Base-by-base conservation (phyloP, 192 early-diverging fungal genomes). In the Coemansia interrupta region DNA sequence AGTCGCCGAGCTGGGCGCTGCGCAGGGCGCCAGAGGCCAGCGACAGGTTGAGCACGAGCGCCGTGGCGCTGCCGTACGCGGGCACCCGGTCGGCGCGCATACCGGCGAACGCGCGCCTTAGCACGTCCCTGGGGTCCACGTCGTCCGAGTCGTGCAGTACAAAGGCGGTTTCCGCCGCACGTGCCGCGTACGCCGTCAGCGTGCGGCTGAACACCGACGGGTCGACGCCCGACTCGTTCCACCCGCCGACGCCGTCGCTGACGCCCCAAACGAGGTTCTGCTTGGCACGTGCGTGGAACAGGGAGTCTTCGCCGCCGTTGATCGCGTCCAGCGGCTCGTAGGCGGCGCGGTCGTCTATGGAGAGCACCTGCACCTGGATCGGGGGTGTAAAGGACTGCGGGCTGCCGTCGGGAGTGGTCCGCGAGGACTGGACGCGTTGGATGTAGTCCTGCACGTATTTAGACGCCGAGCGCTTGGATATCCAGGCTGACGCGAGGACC, bases 201-300 rank as follows among this genome's bases (percentile, higher is more conserved):
- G 76, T 66, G 22, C 76, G 65, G 19, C 70, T 73, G 51, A 79
- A 79, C 23, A 79, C 43, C 10, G 76, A 79, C 7, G 78, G 78
- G 19, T 80, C 78, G 3, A 80, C 57, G 3, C 78, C 78, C 0
- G 68, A 68, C 40, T 74, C 72, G 58, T 72, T 70, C 78, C 78
- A 80, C 18, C 78, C 78, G 11, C 78, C 78, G 45, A 80, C 78
- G 3, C 78, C 78, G 32, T 80, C 78, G 2, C 68, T 53, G 11
- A 80, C 78, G n/a, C 68, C 78, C 19, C 52, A 73, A 2, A 70
- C 58, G 4, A 80, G 54, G 67, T 74, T 80, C 54, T 70, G 68
- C 49, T 74, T 70, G 17, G 57, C 47, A 4, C 60, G 70, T 13
- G 58, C 67, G 44, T 79, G 76, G 48, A 79, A 79, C 20, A 79